phyloP scores from a whole-genome alignment of 164 flowering plant genomes.

The Cinnamomum chago region DNA sequence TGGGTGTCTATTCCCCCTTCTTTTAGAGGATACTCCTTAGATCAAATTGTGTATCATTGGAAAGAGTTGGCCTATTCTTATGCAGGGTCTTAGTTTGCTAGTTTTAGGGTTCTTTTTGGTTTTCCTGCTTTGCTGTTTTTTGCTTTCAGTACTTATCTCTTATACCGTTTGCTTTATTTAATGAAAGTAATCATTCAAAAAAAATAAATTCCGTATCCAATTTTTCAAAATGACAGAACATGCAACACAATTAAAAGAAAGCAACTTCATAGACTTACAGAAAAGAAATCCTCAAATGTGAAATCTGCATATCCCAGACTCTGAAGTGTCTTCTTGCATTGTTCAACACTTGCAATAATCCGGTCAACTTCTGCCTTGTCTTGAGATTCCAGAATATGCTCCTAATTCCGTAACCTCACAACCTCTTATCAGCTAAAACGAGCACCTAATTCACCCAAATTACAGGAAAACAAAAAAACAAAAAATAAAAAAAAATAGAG shows the following conservation, averaged over 20 bases:
- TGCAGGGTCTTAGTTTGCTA: too few species aligned
- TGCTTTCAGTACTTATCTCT: too few species aligned
- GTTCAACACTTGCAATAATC: conserved; percentile 59
- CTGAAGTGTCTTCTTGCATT: conserved; percentile 81
- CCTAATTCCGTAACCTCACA: conserved; percentile 45
- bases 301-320: conserved; percentile 81
- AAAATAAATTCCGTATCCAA: not conserved
- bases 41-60: too few species aligned
- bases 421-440: conserved; percentile 18
- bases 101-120: too few species aligned
- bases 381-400: conserved; percentile 80
- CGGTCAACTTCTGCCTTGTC: conserved; percentile 80
- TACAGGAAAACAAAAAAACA: not conserved
- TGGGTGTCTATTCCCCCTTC: too few species aligned
- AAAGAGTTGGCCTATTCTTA: too few species aligned
- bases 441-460: conserved; percentile 14
- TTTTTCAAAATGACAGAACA: not conserved
- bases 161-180: too few species aligned
- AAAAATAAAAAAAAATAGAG: conserved; percentile 1
- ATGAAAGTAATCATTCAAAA: too few species aligned
- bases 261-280: conserved; percentile 33
- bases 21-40: too few species aligned
- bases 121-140: too few species aligned
- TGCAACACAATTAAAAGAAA: not conserved
- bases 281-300: conserved; percentile 93